These are phyloP conservation scores for Clarireedia monteithiana DNA, from an alignment of 2,329 filamentous ascomycete species.

Conservation along the genomic window DNA sequence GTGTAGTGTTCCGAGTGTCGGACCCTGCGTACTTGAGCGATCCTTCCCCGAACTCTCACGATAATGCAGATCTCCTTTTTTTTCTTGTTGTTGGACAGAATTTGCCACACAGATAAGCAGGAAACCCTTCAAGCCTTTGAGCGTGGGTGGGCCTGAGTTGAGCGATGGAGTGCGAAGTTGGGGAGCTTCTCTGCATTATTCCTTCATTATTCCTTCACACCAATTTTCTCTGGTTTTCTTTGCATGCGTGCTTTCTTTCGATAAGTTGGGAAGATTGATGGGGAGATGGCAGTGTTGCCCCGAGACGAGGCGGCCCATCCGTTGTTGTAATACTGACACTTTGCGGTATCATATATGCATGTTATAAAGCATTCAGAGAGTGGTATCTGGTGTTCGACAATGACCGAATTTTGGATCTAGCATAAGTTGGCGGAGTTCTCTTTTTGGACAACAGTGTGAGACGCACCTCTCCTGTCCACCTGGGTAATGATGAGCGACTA, in stretches of 20 bases:
- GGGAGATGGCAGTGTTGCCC: too few species aligned
- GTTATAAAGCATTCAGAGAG: too few species aligned
- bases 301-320: too few species aligned
- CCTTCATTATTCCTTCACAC: neutral
- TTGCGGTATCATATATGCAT: too few species aligned
- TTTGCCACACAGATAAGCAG: neutral
- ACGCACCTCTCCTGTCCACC: neutral
- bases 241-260: too few species aligned
- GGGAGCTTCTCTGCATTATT: neutral
- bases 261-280: too few species aligned
- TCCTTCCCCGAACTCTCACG: neutral
- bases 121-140: neutral
- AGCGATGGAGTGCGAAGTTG: neutral
- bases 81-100: neutral
- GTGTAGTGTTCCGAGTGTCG: neutral
- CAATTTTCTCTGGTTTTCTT: neutral
- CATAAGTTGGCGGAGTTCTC: too few species aligned
- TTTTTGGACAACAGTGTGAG: too few species aligned
- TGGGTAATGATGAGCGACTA: too few species aligned
- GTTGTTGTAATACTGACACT: too few species aligned
- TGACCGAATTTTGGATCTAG: too few species aligned
- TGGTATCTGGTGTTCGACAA: too few species aligned
- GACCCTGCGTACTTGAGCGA: neutral
- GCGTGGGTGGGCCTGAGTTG: neutral
- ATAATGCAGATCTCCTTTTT: slow-evolving; percentile 2